Evolutionary conservation across 768 basidiomycete species (phyloP).

Genomic region (Rhizopogon roseolus): DNA sequence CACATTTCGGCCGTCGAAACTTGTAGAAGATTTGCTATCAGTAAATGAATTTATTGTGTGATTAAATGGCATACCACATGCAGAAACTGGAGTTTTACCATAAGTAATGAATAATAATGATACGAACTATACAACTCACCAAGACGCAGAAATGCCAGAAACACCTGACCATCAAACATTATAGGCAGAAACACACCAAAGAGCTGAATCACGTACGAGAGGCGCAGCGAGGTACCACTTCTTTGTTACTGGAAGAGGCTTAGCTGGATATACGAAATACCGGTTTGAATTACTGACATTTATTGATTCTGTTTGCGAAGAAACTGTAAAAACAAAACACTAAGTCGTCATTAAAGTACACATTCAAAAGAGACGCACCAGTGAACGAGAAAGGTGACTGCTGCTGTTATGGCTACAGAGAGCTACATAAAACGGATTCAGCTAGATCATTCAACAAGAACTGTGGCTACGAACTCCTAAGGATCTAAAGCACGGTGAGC

Average conservation of each 20-base stretch:
- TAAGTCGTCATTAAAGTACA: neutral
- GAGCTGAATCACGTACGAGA: slow-evolving; percentile 12
- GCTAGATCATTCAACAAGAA: neutral
- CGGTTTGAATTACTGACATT: slow-evolving; percentile 15
- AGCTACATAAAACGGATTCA: slow-evolving; percentile 10
- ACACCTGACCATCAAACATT: slow-evolving; percentile 8
- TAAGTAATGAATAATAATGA: neutral
- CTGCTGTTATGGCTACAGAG: slow-evolving; percentile 26
- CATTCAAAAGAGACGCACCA: slow-evolving; percentile 13
- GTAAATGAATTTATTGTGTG: neutral
- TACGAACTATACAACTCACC: slow-evolving; percentile 12
- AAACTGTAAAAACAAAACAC: slow-evolving; percentile 11
- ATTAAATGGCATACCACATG: slow-evolving; percentile 18
- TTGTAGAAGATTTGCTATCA: neutral
- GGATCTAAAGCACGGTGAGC: slow-evolving; percentile 7
- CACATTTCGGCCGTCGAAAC: slow-evolving; percentile 30
- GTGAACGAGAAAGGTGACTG: slow-evolving; percentile 28
- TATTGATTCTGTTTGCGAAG: slow-evolving; percentile 30
- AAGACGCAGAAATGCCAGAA: slow-evolving; percentile 29
- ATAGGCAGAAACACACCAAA: neutral
- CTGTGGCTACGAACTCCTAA: slow-evolving; percentile 15
- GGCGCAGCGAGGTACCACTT: slow-evolving; percentile 27
- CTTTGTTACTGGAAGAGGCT: slow-evolving; percentile 21
- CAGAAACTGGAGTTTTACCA: slow-evolving; percentile 16
- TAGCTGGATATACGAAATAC: neutral